Evolutionary conservation across 352 stramenopile genomes (phyloP).

Genomic region (Phytophthora uliginosa): DNA sequence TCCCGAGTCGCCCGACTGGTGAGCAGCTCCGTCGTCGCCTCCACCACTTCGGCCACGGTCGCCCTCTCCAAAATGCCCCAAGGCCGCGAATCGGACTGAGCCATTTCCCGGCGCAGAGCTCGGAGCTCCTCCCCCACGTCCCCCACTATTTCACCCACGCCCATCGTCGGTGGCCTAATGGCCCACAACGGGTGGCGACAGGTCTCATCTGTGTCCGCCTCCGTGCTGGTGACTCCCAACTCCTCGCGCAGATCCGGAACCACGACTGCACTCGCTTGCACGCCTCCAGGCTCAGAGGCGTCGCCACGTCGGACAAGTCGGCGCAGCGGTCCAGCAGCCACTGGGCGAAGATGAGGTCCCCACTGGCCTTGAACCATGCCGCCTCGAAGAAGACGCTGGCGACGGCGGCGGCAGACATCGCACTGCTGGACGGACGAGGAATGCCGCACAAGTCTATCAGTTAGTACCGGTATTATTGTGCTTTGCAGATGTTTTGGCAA

Average conservation of each 20-base stretch:
- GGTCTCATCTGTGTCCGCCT: not conserved
- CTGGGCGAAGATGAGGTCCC: slow-evolving; percentile 53
- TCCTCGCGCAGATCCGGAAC: slow-evolving; percentile 47
- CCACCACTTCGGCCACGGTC: slow-evolving; percentile 50
- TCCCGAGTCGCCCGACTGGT: slow-evolving; percentile 42
- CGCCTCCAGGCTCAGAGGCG: slow-evolving; percentile 19
- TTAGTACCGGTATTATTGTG: no score
- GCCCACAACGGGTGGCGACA: not conserved
- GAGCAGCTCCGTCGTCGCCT: slow-evolving; percentile 65
- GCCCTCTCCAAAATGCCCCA: slow-evolving; percentile 35
- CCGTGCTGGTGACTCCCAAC: slow-evolving; percentile 18
- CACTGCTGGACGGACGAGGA: no score
- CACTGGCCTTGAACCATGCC: slow-evolving; percentile 45
- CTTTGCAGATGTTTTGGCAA: no score
- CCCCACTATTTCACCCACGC: slow-evolving; percentile 16
- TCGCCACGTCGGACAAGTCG: slow-evolving; percentile 35
- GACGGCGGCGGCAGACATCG: not conserved
- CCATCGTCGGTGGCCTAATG: slow-evolving; percentile 2
- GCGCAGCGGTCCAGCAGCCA: slow-evolving; percentile 59
- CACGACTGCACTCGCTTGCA: slow-evolving; percentile 33
- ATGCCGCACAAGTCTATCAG: no score
- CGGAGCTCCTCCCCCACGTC: slow-evolving; percentile 34
- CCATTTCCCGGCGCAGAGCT: slow-evolving; percentile 26
- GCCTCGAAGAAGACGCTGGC: not conserved
- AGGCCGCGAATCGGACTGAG: slow-evolving; percentile 1